These are phyloP conservation scores for Didymella arachidicola DNA, from an alignment of 2,329 filamentous ascomycete species.

Conservation along the genomic window DNA sequence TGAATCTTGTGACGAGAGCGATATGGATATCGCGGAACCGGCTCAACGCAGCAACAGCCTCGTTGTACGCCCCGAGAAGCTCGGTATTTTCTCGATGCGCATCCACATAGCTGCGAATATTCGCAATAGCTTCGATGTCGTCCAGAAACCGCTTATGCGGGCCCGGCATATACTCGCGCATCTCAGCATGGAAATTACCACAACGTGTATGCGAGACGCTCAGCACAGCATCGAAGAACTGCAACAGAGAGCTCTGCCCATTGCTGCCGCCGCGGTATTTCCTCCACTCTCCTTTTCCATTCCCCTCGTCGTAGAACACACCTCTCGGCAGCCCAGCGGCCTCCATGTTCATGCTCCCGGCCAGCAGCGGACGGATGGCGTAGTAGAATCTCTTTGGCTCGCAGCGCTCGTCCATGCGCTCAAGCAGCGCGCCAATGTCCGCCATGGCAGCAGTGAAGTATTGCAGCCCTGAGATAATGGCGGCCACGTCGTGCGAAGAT, in stretches of 20 bases:
- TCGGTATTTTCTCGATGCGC: constrained; percentile 41
- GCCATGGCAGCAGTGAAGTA: constrained; percentile 53
- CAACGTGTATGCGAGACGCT: constrained; percentile 58
- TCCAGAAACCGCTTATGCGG: constrained; percentile 61
- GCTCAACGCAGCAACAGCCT: constrained; percentile 55
- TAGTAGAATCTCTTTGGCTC: constrained; percentile 61
- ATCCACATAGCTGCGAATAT: constrained; percentile 57
- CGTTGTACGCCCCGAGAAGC: constrained; percentile 56
- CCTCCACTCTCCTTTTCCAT: constrained; percentile 58
- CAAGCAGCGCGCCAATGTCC: constrained; percentile 52
- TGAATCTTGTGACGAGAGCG: constrained; percentile 62
- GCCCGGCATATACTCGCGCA: constrained; percentile 64
- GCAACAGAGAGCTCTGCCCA: constrained; percentile 63
- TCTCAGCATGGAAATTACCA: constrained; percentile 52
- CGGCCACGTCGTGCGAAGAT: constrained; percentile 46
- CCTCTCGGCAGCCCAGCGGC: constrained; percentile 59
- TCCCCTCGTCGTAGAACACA: constrained; percentile 61
- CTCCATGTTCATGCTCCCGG: constrained; percentile 63
- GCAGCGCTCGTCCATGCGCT: constrained; percentile 61
- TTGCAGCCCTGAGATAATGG: constrained; percentile 51
- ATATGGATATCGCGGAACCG: constrained; percentile 62
- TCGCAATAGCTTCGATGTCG: constrained; percentile 54
- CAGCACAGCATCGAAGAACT: constrained; percentile 62
- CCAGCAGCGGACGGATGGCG: constrained; percentile 60
- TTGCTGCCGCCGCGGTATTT: constrained; percentile 64